Evolutionary conservation across 2,329 filamentous ascomycete genomes (phyloP).

Genomic region (Alternaria angustiovoidea): DNA sequence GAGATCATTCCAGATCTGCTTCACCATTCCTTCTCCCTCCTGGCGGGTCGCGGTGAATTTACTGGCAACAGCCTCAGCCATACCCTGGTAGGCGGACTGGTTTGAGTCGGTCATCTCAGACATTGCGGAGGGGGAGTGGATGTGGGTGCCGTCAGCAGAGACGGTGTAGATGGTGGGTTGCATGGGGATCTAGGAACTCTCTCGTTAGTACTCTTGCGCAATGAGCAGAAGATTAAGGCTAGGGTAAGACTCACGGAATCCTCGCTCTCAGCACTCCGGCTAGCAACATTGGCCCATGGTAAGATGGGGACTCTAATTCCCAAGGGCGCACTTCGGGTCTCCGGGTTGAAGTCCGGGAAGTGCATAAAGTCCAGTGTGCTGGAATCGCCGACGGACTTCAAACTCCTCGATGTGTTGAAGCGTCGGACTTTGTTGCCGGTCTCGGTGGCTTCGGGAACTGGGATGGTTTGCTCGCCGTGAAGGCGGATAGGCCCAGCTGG

Average conservation of each 20-base stretch:
- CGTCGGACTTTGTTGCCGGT: slow-evolving; percentile 54
- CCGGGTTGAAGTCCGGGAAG: slow-evolving; percentile 62
- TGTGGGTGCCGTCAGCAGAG: slow-evolving; percentile 57
- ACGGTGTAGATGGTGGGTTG: slow-evolving; percentile 66
- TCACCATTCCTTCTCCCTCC: slow-evolving; percentile 53
- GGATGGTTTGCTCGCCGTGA: slow-evolving; percentile 59
- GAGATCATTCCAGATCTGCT: slow-evolving; percentile 58
- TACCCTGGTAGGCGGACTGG: slow-evolving; percentile 63
- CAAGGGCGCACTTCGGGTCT: slow-evolving; percentile 47
- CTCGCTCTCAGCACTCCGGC: slow-evolving; percentile 35
- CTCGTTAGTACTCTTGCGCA: neutral
- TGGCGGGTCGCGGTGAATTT: slow-evolving; percentile 48
- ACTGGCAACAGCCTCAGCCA: slow-evolving; percentile 60
- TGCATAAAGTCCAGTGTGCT: slow-evolving; percentile 71
- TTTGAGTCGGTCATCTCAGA: slow-evolving; percentile 66
- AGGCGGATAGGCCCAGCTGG: slow-evolving; percentile 58
- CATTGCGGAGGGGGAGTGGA: slow-evolving; percentile 62
- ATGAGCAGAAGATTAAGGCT: neutral
- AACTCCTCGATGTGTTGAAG: slow-evolving; percentile 68
- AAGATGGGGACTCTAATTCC: slow-evolving; percentile 61
- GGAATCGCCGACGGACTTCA: slow-evolving; percentile 64
- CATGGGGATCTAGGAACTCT: slow-evolving; percentile 53
- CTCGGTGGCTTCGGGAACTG: slow-evolving; percentile 41
- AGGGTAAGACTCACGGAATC: slow-evolving; percentile 26
- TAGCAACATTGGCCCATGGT: slow-evolving; percentile 31